Base-by-base conservation (phyloP, 495 filamentous ascomycete species). In the Penicillium atrosanguineum region DNA sequence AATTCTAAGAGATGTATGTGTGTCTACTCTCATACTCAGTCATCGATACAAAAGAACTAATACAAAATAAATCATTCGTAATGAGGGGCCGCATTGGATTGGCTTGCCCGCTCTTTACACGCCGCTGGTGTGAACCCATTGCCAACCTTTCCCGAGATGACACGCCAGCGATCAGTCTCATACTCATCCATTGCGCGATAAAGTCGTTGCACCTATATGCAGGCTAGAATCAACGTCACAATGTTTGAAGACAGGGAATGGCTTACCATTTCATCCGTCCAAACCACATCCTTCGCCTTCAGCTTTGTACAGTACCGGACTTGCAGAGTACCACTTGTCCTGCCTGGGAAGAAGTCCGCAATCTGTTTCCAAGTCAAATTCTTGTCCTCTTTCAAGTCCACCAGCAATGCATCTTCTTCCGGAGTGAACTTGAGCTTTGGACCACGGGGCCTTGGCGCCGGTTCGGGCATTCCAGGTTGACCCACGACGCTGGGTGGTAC, bases 351-450 rank as follows among this genome's bases (percentile, higher is more conserved):
- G 71, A 93, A 95, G 62, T 95, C 90, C 49, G 89, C 87, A 59
- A 96, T 95, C 77, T 96, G 91, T 65, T 94, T 95, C 91, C 91
- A 96, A 8, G 91, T 91, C 60, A 96, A 79, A 59, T 87, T 87
- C 67, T 91, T 93, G 55, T 91, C 89, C 71, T 96, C 91, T 69
- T 96, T 96, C 47, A 96, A 73, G 53, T 93, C 89, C 18, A 95
- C 83, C 37, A 96, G 73, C 45, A 93, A 73, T 45, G 83, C 81
- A 69, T 96, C 91, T 63, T 96, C 91, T 69, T 93, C 90, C 39
- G 88, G 83, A 1, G 90, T 95, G 61, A 95, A 96, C 61, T 93
- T 95, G 52, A 93, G 72, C 69, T 95, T 95, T 16, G 90, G 90
- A 4, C 88, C 89, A 49, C 84, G 83, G 12, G 91, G 91, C 57